A percentile compares a stretch with the other conserved stretches of the same genome.
Conservation (phyloP, 2,329 filamentous ascomycete species). For the Aurifilum marmelostoma region DNA sequence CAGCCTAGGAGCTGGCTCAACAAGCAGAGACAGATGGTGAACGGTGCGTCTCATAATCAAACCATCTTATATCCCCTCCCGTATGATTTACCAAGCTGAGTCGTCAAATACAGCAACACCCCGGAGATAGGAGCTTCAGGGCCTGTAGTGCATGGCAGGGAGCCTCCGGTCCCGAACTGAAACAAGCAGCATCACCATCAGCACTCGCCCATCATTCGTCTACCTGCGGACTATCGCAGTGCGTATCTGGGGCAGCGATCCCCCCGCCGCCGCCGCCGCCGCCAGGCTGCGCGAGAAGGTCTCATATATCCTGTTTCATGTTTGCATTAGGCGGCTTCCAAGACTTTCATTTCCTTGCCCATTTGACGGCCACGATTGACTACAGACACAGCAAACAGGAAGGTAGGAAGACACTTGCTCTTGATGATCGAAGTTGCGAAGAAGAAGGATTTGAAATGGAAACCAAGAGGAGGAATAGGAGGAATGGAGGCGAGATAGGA, state of each 20-base stretch:
- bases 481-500: background rate
- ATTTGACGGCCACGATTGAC: background rate
- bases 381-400: conserved; percentile 14
- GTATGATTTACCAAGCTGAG: background rate
- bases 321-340: conserved; percentile 14
- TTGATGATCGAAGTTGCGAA: conserved; percentile 14
- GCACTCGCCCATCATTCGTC: background rate
- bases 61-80: too few relatives aligned
- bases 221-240: conserved; percentile 8
- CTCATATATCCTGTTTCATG: conserved; percentile 1
- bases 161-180: conserved; percentile 15
- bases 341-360: conserved; percentile 16
- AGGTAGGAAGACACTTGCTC: conserved; percentile 16
- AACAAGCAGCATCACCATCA: background rate
- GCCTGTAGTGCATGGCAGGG: conserved; percentile 31
- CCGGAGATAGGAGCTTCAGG: conserved; percentile 48
- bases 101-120: conserved; percentile 44
- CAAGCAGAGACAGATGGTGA: conserved; percentile 76
- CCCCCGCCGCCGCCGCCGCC: background rate
- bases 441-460: background rate
- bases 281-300: conserved; percentile 7
- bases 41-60: conserved; percentile 46
- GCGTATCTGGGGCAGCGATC: conserved; percentile 11
- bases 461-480: background rate
- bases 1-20: conserved; percentile 81